Base-by-base conservation (phyloP, 495 filamentous ascomycete genomes). In the Neurospora tetraspora region DNA sequence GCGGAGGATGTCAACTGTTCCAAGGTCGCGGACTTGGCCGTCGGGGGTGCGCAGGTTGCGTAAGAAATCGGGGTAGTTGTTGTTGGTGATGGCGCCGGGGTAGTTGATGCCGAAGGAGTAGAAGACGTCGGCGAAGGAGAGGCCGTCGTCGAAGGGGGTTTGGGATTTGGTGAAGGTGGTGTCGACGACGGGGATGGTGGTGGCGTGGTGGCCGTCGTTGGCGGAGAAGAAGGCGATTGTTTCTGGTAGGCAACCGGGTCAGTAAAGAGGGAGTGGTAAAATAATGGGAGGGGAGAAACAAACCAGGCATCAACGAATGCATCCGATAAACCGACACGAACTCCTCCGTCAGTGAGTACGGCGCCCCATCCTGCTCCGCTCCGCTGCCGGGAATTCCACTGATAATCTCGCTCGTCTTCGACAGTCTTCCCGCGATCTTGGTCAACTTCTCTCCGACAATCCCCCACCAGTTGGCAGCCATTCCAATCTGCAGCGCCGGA, bases 101-200 rank as follows among this genome's bases (percentile, higher is more conserved):
- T 83, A 79, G 75, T 81, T 82, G 77, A 84, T 81, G 69, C 83
- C 83, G 73, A 85, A 85, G 69, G 79, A 81, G 79, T 83, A 85
- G 70, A 85, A 81, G 27, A 78, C 74, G 71, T 85, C 83, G 34
- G 74, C 80, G 74, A 84, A 80, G n/a, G 73, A 65, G 27, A 82
- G 61, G 14, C 71, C 73, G 40, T 72, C 3, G 43, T 77, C 76
- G 12, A 84, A 70, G 9, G 81, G 76, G 37, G 79, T 31, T 36
- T 74, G 78, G 0, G 82, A 78, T n/a, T 80, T 74, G 12, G 70
- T 36, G 73, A 85, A 84, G 59, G 76, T 76, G 6, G 80, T 53
- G 40, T 80, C 76, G 8, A 61, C 34, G 4, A 81, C 74, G 12
- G 81, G 74, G 42, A 78, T 76, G 10, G 79, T 84, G 27, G 68